These are phyloP conservation scores for Malassezia globosa DNA, from an alignment of 1,284 basidiomycete species.

Conservation along the genomic window DNA sequence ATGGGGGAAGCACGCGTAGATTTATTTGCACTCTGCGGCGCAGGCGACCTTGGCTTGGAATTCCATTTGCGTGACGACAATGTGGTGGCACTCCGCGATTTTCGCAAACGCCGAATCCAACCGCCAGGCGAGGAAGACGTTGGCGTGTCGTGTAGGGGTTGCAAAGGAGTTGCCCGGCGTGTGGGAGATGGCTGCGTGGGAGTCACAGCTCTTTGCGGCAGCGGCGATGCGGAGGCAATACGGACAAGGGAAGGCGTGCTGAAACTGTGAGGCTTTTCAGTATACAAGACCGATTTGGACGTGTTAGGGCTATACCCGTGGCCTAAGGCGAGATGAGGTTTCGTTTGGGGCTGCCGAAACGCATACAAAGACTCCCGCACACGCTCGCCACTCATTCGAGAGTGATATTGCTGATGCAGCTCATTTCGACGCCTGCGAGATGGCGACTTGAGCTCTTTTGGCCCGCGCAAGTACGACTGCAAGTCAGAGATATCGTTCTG, in stretches of 20 bases:
- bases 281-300: neutral
- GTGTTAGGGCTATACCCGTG: neutral
- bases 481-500: slow-evolving; percentile 2
- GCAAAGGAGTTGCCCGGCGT: neutral
- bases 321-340: neutral
- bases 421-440: neutral
- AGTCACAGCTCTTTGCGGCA: neutral
- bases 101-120: neutral
- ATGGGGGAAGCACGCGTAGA: too few relatives aligned
- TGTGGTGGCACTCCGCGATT: neutral
- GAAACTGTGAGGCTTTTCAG: neutral
- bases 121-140: neutral
- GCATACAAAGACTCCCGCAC: neutral
- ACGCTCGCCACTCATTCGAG: neutral
- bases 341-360: neutral
- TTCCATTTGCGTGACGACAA: neutral
- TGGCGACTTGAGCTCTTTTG: neutral
- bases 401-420: neutral
- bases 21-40: too few relatives aligned
- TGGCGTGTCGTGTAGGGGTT: neutral
- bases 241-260: slow-evolving; percentile 2
- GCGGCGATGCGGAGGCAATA: neutral
- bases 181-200: too few relatives aligned
- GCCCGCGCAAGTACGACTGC: slow-evolving; percentile 8
- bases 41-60: neutral